A percentile compares a stretch with the other conserved stretches of the same genome.
Evolutionary conservation across 805 yeast genomes (phyloP).

Genomic region (Tetrapisispora phaffii): DNA sequence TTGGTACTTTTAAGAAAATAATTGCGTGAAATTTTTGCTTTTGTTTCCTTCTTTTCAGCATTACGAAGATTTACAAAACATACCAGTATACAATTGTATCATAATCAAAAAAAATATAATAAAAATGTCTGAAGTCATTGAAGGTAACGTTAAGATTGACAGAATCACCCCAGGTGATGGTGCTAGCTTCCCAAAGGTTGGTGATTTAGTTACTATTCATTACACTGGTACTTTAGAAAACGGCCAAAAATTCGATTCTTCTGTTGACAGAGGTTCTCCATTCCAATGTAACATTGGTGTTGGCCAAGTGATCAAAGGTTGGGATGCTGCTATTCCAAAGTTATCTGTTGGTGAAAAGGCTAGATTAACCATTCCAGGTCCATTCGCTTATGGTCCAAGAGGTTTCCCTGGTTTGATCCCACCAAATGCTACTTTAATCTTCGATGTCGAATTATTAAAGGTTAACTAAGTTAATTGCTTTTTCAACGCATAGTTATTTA

Average conservation of each 20-base stretch:
- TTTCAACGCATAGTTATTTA: neutral
- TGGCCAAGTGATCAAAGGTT: conserved; percentile 92
- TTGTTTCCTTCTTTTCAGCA: no score
- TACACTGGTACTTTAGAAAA: conserved; percentile 91
- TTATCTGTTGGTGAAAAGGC: conserved; percentile 91
- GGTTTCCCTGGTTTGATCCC: conserved; percentile 97
- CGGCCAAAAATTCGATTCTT: conserved; percentile 93
- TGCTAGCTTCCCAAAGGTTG: conserved; percentile 71
- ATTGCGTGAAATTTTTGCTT: no score
- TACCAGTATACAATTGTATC: neutral
- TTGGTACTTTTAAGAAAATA: no score
- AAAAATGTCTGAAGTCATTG: conserved; percentile 29
- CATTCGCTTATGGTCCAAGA: conserved; percentile 85
- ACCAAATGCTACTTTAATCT: conserved; percentile 86
- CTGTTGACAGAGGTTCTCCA: conserved; percentile 90
- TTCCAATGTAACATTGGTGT: conserved; percentile 92
- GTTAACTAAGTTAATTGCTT: conserved; percentile 26
- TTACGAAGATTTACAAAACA: neutral
- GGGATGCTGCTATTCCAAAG: conserved; percentile 93
- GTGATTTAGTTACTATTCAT: conserved; percentile 88
- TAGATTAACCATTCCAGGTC: conserved; percentile 82
- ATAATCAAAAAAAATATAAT: neutral
- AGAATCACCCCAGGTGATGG: conserved; percentile 61
- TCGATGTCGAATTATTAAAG: conserved; percentile 64
- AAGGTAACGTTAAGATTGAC: conserved; percentile 32